Evolutionary conservation across 768 basidiomycete species (phyloP), one percentile per base, ranked within the genome.

Genomic region (Rhodosporidiobolus odoratus): DNA sequence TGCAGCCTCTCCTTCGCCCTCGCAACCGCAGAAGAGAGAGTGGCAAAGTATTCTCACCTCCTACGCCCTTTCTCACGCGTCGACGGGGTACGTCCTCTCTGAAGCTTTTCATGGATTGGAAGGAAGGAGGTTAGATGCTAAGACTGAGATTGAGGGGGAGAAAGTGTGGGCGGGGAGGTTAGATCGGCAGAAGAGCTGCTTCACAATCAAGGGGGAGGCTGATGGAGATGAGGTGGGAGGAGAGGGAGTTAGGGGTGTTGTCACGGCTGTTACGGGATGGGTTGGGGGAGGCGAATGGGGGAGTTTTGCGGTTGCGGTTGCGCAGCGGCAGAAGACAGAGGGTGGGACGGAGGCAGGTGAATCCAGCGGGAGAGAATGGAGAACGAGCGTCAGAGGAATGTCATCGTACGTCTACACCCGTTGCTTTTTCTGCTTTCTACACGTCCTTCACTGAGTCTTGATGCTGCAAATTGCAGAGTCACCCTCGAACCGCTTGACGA

Each of bases 91-190:
- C 43, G 17, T 43, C 25, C 62, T 69, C 23, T 45, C 38, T 25
- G 68, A 69, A 10, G 68, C 68, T 0, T 69, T 69, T 45, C 50
- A 40, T 12, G 16, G 58, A 16, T 63, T 69, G 41, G 68, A 69
- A 40, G 38, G 68, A 25, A 38, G 58, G 34, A 43, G 50, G 32
- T 32, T 43, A n/a, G 68, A 69, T 38, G 68, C 54, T 1, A 15
- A 53, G 16, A 54, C 3, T 21, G 38, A n/a, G 8, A 41, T 34
- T 45, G 64, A 47, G 12, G 45, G 19, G 25, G 54, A 32, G 25
- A 17, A 7, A 2, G 16, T 9, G 7, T 57, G 56, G 56, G 45
- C 41, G 1, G 54, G 34, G 17, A 8, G 64, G 23, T 53, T 23
- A 17, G 50, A 37, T 3, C 50, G 38, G 43, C 43, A 45, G 0